Evolutionary conservation across 1,284 basidiomycete species (phyloP).

Genomic region (Ceratobasidium sp.): DNA sequence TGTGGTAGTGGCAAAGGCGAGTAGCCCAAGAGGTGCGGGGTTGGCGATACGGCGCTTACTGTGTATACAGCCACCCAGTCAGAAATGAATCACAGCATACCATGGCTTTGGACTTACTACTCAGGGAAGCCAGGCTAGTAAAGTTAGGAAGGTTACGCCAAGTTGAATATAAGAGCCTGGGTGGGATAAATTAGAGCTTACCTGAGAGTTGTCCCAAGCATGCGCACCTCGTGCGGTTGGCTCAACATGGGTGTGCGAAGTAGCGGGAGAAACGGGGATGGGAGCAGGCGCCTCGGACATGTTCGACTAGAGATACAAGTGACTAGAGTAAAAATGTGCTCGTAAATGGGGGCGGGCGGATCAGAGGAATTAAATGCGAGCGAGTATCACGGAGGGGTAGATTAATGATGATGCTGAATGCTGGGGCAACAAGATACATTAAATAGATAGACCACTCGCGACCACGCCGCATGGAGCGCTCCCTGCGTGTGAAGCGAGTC

Average conservation of each 20-base stretch:
- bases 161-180: neutral
- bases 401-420: neutral
- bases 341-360: neutral
- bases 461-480: slow-evolving; percentile 1
- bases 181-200: neutral
- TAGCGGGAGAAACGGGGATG: slow-evolving; percentile 11
- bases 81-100: neutral
- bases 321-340: slow-evolving; percentile 8
- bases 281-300: slow-evolving; percentile 19
- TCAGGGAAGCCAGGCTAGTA: slow-evolving; percentile 26
- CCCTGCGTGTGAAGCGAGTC: slow-evolving; percentile 14
- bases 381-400: neutral
- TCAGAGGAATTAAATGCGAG: slow-evolving; percentile 10
- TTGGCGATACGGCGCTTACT: slow-evolving; percentile 49
- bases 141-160: too few relatives aligned
- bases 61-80: neutral
- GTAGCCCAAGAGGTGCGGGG: slow-evolving; percentile 52
- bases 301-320: slow-evolving; percentile 1
- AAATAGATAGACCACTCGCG: slow-evolving; percentile 7
- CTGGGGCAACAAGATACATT: slow-evolving; percentile 3
- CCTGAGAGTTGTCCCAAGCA: slow-evolving; percentile 28
- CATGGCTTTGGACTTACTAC: neutral
- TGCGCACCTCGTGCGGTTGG: slow-evolving; percentile 18
- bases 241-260: slow-evolving; percentile 27
- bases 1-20: slow-evolving; percentile 51